Percentiles rank a stretch among this genome's conserved stretches.
These are phyloP conservation scores for Mycena venus DNA, from an alignment of 768 basidiomycete species.

Conservation along the genomic window DNA sequence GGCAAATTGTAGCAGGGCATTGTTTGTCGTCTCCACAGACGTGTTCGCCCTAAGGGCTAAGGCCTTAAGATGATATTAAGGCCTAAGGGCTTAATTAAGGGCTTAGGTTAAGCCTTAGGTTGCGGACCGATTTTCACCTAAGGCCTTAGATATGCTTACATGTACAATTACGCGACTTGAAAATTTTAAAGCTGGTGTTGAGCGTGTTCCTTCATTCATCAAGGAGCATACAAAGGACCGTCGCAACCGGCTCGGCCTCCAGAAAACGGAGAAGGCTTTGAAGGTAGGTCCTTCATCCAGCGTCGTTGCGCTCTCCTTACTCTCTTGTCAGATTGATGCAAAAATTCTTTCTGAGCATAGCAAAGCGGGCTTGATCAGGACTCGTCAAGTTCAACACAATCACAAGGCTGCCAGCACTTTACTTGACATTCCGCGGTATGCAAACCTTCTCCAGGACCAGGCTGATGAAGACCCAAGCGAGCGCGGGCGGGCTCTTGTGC, in stretches of 20 bases:
- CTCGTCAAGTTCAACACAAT: neutral
- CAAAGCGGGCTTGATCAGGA: neutral
- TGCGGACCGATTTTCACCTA: too few species aligned
- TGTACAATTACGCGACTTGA: too few species aligned
- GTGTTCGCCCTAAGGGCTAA: too few species aligned
- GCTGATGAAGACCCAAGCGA: constrained; percentile 8
- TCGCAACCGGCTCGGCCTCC: constrained; percentile 11
- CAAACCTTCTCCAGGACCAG: constrained; percentile 16
- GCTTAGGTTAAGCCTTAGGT: too few species aligned
- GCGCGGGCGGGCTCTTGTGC: constrained; percentile 7
- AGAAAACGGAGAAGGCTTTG: constrained; percentile 3
- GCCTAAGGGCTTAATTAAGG: too few species aligned
- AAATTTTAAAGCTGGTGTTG: too few species aligned
- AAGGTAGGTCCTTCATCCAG: neutral
- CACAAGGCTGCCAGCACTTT: constrained; percentile 2
- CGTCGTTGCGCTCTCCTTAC: neutral
- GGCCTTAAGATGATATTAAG: too few species aligned
- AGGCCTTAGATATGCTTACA: too few species aligned
- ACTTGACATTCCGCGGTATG: constrained; percentile 12
- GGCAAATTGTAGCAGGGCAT: too few species aligned
- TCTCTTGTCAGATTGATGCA: neutral
- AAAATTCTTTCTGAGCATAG: constrained; percentile 9
- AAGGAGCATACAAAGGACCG: too few species aligned
- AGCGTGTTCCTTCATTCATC: too few species aligned
- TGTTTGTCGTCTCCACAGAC: too few species aligned